Conservation (phyloP, 306 rosid genomes). For the Adenanthera pavonina region DNA sequence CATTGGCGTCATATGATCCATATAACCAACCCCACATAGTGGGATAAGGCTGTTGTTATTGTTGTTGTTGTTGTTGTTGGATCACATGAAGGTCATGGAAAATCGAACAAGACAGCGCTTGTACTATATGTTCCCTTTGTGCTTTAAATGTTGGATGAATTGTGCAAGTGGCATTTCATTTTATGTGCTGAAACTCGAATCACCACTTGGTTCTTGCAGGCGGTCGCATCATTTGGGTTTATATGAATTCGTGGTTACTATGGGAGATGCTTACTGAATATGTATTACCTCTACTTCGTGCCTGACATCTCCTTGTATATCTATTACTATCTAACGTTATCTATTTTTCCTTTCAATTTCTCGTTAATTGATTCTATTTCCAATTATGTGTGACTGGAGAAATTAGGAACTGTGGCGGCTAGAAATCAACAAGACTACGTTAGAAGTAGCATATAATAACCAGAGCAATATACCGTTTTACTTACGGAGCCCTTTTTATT, state of each 20-base stretch:
- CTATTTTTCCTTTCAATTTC: not conserved
- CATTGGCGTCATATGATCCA: too few species aligned
- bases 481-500: too few species aligned
- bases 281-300: not conserved
- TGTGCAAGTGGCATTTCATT: slow-evolving; percentile 14
- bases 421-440: not conserved
- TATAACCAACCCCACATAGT: too few species aligned
- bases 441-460: not conserved
- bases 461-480: not conserved
- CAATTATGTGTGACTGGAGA: not conserved
- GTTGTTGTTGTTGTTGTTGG: too few species aligned
- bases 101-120: not conserved
- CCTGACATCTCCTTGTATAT: not conserved
- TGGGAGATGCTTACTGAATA: not conserved
- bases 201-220: slow-evolving; percentile 64
- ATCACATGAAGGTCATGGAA: not conserved
- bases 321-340: not conserved
- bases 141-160: not conserved
- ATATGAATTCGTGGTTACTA: slow-evolving; percentile 44
- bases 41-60: too few species aligned
- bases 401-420: not conserved
- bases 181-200: slow-evolving; percentile 19
- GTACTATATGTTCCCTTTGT: not conserved
- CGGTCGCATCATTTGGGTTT: slow-evolving; percentile 72
- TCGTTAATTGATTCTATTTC: not conserved